Conservation (phyloP, 768 basidiomycete species). For the Suillus fuscotomentosus region DNA sequence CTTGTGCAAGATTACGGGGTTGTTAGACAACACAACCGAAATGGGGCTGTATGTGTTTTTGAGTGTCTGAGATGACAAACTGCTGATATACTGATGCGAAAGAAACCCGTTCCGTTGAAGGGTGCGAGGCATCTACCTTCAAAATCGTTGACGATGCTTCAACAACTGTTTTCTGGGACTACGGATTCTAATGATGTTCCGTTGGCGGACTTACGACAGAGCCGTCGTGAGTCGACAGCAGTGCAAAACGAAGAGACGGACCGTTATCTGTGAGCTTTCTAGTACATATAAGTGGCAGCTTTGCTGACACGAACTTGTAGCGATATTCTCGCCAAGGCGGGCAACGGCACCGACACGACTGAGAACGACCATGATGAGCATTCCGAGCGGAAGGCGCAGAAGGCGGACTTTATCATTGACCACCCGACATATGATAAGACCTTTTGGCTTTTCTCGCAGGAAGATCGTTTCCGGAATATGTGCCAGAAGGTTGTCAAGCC, state of each 20-base stretch:
- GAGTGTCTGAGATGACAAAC: not conserved
- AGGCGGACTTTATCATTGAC: constrained; percentile 83
- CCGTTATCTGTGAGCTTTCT: constrained; percentile 60
- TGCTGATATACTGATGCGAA: constrained; percentile 18
- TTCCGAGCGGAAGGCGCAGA: constrained; percentile 71
- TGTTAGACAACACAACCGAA: constrained; percentile 31
- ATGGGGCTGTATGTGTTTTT: constrained; percentile 29
- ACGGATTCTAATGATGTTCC: constrained; percentile 53
- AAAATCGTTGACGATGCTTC: constrained; percentile 59
- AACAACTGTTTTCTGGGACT: constrained; percentile 64
- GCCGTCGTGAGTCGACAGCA: constrained; percentile 30
- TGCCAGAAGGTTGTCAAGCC: constrained; percentile 87
- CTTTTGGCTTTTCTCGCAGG: constrained; percentile 87
- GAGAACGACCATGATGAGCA: constrained; percentile 61
- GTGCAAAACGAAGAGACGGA: constrained; percentile 57
- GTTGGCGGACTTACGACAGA: constrained; percentile 49
- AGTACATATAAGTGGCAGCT: not conserved
- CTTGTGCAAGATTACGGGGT: constrained; percentile 60
- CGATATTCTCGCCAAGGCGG: constrained; percentile 65
- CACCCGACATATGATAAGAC: constrained; percentile 90
- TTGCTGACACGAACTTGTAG: constrained; percentile 34
- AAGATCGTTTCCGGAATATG: constrained; percentile 63
- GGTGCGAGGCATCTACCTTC: constrained; percentile 51
- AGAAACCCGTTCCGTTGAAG: constrained; percentile 18
- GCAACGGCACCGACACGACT: constrained; percentile 44